Conservation (phyloP, 2,329 filamentous ascomycete genomes). For the Beauveria sp. region DNA sequence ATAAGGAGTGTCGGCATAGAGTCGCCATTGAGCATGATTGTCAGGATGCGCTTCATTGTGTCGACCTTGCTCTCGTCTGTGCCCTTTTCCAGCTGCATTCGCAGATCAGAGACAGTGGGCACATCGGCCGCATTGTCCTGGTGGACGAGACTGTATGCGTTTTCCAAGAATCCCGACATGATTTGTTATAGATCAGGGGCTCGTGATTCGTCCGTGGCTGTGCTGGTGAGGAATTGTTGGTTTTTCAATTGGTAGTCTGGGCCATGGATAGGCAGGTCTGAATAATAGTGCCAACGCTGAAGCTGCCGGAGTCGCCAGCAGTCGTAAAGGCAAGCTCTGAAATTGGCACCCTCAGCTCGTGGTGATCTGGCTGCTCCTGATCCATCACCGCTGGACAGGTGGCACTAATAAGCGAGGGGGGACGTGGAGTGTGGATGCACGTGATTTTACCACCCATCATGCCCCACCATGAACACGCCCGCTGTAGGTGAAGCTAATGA, state of each 20-base stretch:
- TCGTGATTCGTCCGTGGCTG: not conserved
- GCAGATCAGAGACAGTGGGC: constrained; percentile 82
- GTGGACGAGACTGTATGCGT: constrained; percentile 93
- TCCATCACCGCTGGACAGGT: constrained; percentile 28
- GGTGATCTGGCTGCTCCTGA: constrained; percentile 29
- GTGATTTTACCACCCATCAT: constrained; percentile 19
- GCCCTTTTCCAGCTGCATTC: constrained; percentile 87
- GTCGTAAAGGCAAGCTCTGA: constrained; percentile 22
- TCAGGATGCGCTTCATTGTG: constrained; percentile 93
- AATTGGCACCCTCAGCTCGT: constrained; percentile 22
- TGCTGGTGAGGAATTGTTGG: not conserved
- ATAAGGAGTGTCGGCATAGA: constrained; percentile 92
- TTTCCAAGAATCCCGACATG: constrained; percentile 94
- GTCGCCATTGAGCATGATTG: constrained; percentile 96
- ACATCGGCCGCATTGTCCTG: constrained; percentile 95
- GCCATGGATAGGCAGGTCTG: constrained; percentile 23
- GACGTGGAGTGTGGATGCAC: constrained; percentile 22
- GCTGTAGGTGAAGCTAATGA: not conserved
- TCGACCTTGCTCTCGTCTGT: constrained; percentile 89
- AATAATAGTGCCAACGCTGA: constrained; percentile 22
- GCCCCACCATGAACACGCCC: constrained; percentile 14
- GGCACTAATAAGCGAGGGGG: constrained; percentile 25
- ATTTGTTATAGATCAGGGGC: constrained; percentile 15
- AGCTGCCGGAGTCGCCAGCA: constrained; percentile 21
- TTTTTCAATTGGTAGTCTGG: constrained; percentile 17